These are phyloP conservation scores for Candida berthetii DNA, from an alignment of 805 yeast species.

Conservation along the genomic window DNA sequence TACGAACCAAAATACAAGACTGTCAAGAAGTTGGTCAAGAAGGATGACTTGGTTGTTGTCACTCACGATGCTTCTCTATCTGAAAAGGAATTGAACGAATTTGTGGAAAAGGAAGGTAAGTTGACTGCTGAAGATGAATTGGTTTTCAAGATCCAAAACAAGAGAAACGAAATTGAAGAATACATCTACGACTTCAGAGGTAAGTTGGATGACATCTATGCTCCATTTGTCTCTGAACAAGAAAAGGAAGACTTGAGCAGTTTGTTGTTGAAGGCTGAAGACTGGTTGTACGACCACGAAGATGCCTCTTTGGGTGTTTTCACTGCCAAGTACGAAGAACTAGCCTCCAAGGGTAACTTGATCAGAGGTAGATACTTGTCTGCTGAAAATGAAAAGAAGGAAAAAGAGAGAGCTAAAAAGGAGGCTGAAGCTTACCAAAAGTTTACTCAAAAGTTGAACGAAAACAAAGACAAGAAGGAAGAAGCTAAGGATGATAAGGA, in stretches of 20 bases:
- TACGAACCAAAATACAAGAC: conserved; percentile 82
- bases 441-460: conserved; percentile 26
- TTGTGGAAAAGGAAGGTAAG: conserved; percentile 78
- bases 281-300: conserved; percentile 98
- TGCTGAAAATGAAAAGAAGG: conserved; percentile 93
- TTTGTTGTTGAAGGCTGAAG: conserved; percentile 82
- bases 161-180: conserved; percentile 97
- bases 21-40: conserved; percentile 92
- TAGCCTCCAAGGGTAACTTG: conserved; percentile 89
- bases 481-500: conserved; percentile 20
- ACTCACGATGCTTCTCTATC: conserved; percentile 60
- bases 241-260: conserved; percentile 78
- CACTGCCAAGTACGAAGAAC: conserved; percentile 96
- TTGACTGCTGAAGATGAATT: conserved; percentile 88
- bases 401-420: conserved; percentile 77
- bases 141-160: conserved; percentile 98
- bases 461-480: conserved; percentile 16
- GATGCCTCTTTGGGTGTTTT: conserved; percentile 95
- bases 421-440: conserved; percentile 67
- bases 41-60: conserved; percentile 64
- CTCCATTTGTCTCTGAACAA: conserved; percentile 81
- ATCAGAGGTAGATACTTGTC: conserved; percentile 93
- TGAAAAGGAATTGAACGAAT: conserved; percentile 45
- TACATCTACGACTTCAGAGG: conserved; percentile 97
- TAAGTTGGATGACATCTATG: conserved; percentile 88